Conservation (phyloP, 2,329 filamentous ascomycete genomes). For the Ophiostoma quercus region DNA sequence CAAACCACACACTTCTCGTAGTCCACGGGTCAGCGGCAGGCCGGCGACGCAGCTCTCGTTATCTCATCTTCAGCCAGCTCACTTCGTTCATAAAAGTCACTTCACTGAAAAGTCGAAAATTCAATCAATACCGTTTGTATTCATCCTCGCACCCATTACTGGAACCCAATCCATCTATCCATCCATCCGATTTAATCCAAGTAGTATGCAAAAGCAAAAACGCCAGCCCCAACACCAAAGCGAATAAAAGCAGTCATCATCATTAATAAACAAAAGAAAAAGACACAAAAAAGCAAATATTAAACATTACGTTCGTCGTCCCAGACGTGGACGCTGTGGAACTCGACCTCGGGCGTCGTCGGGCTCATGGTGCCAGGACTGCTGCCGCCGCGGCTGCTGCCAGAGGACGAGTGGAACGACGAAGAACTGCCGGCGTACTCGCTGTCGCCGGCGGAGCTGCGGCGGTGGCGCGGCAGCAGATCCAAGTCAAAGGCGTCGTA, state of each 20-base stretch:
- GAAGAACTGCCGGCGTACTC: conserved; percentile 88
- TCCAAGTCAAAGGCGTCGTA: conserved; percentile 44
- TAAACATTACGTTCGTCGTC: conserved; percentile 32
- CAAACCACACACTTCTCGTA: too few species aligned
- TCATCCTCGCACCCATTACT: conserved; percentile 27
- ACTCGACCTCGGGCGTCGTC: conserved; percentile 43
- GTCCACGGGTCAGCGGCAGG: too few species aligned
- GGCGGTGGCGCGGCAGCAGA: conserved; percentile 36
- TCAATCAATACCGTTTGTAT: too few species aligned
- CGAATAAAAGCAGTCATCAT: neutral
- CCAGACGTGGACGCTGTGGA: conserved; percentile 36
- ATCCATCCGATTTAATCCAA: neutral
- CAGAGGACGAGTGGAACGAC: conserved; percentile 49
- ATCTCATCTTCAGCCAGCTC: too few species aligned
- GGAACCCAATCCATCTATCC: conserved; percentile 22
- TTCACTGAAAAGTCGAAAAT: too few species aligned
- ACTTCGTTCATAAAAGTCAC: too few species aligned
- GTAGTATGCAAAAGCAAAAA: conserved; percentile 7
- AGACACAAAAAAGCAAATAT: conserved; percentile 7
- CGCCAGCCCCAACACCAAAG: neutral
- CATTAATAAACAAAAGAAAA: neutral
- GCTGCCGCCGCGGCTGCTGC: conserved; percentile 41
- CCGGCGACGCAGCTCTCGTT: too few species aligned
- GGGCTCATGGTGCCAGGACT: conserved; percentile 49
- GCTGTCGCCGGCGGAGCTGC: conserved; percentile 47